phyloP scores from a whole-genome alignment of 768 basidiomycete species.

The Porphyrellus cyaneotinctus region DNA sequence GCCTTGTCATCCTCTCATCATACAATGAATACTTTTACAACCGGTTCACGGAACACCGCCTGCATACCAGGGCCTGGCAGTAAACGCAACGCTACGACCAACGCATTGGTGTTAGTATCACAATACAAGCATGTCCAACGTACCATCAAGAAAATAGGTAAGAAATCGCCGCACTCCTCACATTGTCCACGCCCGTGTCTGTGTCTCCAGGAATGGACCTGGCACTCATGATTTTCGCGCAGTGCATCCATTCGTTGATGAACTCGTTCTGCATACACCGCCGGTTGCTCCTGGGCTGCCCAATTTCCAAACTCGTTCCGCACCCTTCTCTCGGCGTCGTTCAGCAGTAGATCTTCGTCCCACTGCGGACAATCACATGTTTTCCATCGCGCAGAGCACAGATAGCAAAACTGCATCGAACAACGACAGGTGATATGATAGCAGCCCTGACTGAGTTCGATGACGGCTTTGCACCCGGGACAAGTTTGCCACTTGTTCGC shows the following conservation, averaged over 20 bases:
- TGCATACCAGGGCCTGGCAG: conserved; percentile 26
- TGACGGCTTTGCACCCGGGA: conserved; percentile 51
- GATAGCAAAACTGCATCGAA: conserved; percentile 55
- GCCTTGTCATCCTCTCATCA: neutral
- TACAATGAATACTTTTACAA: conserved; percentile 12
- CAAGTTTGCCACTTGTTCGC: conserved; percentile 58
- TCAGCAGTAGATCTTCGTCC: conserved; percentile 47
- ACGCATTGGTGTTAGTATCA: neutral
- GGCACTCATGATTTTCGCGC: conserved; percentile 52
- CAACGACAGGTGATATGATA: conserved; percentile 61
- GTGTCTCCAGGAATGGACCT: conserved; percentile 42
- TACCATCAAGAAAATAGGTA: conserved; percentile 47
- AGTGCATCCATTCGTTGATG: conserved; percentile 32
- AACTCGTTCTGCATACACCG: conserved; percentile 18
- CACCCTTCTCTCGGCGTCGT: conserved; percentile 24
- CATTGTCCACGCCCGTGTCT: conserved; percentile 42
- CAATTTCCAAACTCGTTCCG: conserved; percentile 20
- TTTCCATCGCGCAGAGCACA: conserved; percentile 62
- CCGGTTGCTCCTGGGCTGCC: conserved; percentile 15
- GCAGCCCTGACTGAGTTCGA: conserved; percentile 56
- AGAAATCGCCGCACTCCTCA: conserved; percentile 40
- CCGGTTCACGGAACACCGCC: conserved; percentile 27
- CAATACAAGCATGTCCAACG: conserved; percentile 9
- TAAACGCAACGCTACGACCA: conserved; percentile 18
- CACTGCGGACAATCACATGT: conserved; percentile 58